Base-by-base conservation (phyloP, 495 filamentous ascomycete genomes). In the Penicillium pancosmium region DNA sequence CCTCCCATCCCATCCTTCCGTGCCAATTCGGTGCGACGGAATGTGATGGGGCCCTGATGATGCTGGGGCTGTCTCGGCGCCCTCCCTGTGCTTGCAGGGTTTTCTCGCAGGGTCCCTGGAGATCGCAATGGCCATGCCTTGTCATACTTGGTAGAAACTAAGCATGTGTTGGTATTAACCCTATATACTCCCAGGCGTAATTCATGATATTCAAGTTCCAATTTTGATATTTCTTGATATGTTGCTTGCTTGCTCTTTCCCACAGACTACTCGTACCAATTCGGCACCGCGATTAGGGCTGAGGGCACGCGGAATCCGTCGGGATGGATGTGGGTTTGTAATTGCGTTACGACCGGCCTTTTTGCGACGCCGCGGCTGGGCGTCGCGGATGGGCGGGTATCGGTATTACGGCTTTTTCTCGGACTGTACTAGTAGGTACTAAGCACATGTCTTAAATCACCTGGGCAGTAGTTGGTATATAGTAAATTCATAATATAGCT, bases 241-340 rank as follows among this genome's bases (percentile, higher is more conserved):
- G 27, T 31, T 9, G 8, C 27, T 31, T 31, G 27, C 27, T 31
- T 31, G 6, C 27, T 31, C 27, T 31, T 31, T 31, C 27, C 27
- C 27, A 31, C 27, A 31, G 27, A 31, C 27, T 31, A 31, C 27
- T 8, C n/a, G n/a, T n/a, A n/a, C n/a, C n/a, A 16, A 46, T 19
- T 46, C 41, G 41, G 41, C 27, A 31, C 27, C 48, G 41, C 56
- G 62, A 61, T 70, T 70, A 70, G 67, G 67, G 67, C 62, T 63
- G 67, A 70, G 67, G 67, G 67, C 65, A 70, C 54, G 54, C 67
- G 67, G 67, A 62, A 68, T 63, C 52, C 62, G 56, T 65, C 67
- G 67, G 67, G 64, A 61, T 59, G 52, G 48, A 18, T 52, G 57
- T 60, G 63, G 58, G 59, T 66, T 44, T 63, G 67, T 70, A 70